Evolutionary conservation across 139 green algal species (phyloP).

Genomic region (Coelastrella sp.): DNA sequence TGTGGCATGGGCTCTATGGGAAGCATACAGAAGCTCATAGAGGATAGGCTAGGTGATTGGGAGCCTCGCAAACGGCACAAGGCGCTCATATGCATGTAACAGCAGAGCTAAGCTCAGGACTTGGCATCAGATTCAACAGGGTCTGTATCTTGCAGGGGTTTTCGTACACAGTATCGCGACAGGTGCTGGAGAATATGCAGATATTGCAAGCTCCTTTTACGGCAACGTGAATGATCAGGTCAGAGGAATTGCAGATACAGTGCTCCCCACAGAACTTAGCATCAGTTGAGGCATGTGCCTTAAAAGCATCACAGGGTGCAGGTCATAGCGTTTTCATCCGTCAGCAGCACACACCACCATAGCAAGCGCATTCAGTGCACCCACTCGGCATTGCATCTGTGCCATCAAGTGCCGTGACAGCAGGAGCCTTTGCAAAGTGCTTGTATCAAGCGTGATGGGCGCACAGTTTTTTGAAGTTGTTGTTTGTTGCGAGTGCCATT

Average conservation of each 20-base stretch:
- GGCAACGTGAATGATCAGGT: conserved; percentile 86
- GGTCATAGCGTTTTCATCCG: background rate
- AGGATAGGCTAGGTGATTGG: conserved; percentile 57
- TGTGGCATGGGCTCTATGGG: conserved; percentile 62
- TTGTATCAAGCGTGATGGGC: too few relatives aligned
- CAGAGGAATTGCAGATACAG: too few relatives aligned
- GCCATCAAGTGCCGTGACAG: too few relatives aligned
- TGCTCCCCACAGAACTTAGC: background rate
- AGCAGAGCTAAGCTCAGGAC: too few relatives aligned
- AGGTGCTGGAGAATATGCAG: conserved; percentile 46
- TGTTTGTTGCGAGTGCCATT: too few relatives aligned
- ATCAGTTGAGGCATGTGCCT: background rate
- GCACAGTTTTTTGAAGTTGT: too few relatives aligned
- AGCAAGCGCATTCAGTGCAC: background rate
- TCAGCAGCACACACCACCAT: background rate
- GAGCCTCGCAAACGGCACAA: background rate
- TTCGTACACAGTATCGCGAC: conserved; percentile 86
- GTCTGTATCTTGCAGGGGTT: conserved; percentile 63
- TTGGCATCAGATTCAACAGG: too few relatives aligned
- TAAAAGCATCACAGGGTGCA: background rate
- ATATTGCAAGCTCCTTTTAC: conserved; percentile 75
- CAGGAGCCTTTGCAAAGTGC: too few relatives aligned
- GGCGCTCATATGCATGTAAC: too few relatives aligned
- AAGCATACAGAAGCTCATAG: conserved; percentile 66
- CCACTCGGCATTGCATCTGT: too few relatives aligned